These are phyloP conservation scores for Pichia insulana DNA, from an alignment of 805 yeast species.

Conservation along the genomic window DNA sequence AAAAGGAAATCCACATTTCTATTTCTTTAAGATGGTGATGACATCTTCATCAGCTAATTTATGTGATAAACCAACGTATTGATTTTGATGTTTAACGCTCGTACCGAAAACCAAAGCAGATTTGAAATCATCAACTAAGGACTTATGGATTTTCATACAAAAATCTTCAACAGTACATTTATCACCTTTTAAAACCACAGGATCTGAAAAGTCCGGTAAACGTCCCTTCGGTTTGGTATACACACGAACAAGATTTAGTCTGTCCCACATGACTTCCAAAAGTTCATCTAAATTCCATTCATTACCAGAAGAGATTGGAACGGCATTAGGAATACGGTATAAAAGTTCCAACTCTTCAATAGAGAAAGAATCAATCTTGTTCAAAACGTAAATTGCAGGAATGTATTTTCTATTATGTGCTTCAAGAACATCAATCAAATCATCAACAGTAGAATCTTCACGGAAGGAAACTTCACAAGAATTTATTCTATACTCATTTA, in stretches of 20 bases:
- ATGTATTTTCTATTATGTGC: conserved; percentile 85
- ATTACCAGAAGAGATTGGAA: conserved; percentile 90
- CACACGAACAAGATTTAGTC: conserved; percentile 83
- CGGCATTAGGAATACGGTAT: conserved; percentile 92
- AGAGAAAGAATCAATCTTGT: conserved; percentile 92
- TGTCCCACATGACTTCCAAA: conserved; percentile 92
- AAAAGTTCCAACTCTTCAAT: conserved; percentile 86
- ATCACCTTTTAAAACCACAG: conserved; percentile 81
- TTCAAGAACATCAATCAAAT: conserved; percentile 88
- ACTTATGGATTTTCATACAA: conserved; percentile 93
- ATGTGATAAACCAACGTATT: conserved; percentile 84
- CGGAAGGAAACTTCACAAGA: conserved; percentile 95
- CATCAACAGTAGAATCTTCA: conserved; percentile 97
- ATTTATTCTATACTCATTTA: conserved; percentile 90
- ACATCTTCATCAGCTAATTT: conserved; percentile 91
- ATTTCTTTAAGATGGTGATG: conserved; percentile 81
- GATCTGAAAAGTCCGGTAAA: conserved; percentile 89
- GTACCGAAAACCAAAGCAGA: conserved; percentile 89
- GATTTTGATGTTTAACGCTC: conserved; percentile 97
- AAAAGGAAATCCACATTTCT: conserved; percentile 18
- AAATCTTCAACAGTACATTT: conserved; percentile 88
- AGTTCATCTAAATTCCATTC: conserved; percentile 97
- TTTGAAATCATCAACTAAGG: conserved; percentile 86
- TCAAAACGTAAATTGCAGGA: conserved; percentile 90
- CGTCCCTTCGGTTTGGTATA: conserved; percentile 96